Conservation (phyloP, 305 asterid species). For the Solanum hybrid region DNA sequence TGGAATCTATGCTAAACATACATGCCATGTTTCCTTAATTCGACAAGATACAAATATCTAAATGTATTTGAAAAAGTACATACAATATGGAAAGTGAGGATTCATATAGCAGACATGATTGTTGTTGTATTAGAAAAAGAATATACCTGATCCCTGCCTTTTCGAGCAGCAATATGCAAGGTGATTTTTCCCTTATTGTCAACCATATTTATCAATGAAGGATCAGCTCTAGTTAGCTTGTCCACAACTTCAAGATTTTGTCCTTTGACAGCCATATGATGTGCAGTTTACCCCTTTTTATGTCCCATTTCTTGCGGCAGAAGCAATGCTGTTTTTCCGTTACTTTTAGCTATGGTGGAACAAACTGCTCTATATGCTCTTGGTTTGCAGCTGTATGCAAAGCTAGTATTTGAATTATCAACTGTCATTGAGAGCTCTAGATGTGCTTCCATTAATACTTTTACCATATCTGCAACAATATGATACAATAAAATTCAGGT, state of each 20-base stretch:
- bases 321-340: too few relatives aligned
- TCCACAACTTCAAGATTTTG: background rate
- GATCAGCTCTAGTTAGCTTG: background rate
- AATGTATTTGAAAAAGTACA: background rate
- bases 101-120: background rate
- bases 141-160: background rate
- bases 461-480: background rate
- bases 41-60: background rate
- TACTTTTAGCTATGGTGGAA: too few relatives aligned
- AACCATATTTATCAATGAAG: background rate
- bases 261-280: background rate
- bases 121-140: background rate
- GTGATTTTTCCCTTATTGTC: too few relatives aligned
- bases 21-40: background rate
- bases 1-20: background rate
- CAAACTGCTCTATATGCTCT: too few relatives aligned
- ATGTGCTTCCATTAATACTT: background rate
- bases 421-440: too few relatives aligned
- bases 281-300: background rate
- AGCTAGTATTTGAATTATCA: background rate
- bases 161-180: background rate
- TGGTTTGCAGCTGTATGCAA: background rate
- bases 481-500: background rate
- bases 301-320: background rate
- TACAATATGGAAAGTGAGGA: background rate